Conservation (phyloP, 2,329 filamentous ascomycete genomes). For the Dactylellina cionopaga region DNA sequence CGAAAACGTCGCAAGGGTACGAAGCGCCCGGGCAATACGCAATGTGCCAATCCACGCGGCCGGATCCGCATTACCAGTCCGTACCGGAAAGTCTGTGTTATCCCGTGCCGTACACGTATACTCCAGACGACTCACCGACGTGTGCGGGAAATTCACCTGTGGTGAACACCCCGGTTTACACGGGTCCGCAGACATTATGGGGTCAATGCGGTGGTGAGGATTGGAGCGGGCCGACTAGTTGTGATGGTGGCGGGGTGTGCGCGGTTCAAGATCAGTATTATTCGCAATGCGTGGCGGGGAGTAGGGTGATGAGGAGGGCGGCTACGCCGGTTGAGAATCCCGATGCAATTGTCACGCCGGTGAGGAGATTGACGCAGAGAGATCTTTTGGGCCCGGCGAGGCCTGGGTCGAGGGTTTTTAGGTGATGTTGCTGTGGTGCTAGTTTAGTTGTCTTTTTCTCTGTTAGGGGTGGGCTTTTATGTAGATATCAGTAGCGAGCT, state of each 20-base stretch:
- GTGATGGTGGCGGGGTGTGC: slow-evolving; percentile 17
- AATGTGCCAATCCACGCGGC: slow-evolving; percentile 20
- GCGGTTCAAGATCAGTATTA: slow-evolving; percentile 20
- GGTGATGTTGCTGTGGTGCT: neutral
- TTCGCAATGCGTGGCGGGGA: slow-evolving; percentile 24
- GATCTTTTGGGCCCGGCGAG: slow-evolving; percentile 27
- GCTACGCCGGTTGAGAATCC: slow-evolving; percentile 28
- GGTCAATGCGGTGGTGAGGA: slow-evolving; percentile 26
- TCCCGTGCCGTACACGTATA: slow-evolving; percentile 28
- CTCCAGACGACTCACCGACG: slow-evolving; percentile 10
- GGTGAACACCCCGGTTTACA: no score
- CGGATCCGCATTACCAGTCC: slow-evolving; percentile 18
- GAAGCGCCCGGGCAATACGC: slow-evolving; percentile 35
- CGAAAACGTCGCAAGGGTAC: slow-evolving; percentile 30
- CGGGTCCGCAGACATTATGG: slow-evolving; percentile 20
- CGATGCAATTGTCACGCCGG: slow-evolving; percentile 20
- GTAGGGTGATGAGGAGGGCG: slow-evolving; percentile 24
- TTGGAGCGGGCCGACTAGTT: slow-evolving; percentile 19
- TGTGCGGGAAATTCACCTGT: neutral
- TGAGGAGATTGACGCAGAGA: slow-evolving; percentile 17
- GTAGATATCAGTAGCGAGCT: neutral
- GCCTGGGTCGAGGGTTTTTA: slow-evolving; percentile 21
- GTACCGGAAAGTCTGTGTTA: slow-evolving; percentile 26
- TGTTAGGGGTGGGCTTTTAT: neutral
- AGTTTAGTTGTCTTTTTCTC: neutral